Evolutionary conservation across 495 filamentous ascomycete genomes (phyloP).

Genomic region (Filosporella fistucella): DNA sequence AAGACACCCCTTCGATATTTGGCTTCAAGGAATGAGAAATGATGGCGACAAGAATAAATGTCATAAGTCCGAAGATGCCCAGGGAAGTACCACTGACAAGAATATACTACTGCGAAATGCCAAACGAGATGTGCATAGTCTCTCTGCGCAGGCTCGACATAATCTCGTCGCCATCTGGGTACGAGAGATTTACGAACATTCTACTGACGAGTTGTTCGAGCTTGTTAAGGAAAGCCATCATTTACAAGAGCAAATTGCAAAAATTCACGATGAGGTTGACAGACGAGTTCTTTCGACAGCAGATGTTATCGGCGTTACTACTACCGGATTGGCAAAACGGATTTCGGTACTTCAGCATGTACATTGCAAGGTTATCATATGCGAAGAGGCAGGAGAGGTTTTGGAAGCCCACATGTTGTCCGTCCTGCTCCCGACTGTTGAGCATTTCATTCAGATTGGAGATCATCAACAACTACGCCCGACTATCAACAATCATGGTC

Average conservation of each 20-base stretch:
- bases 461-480: constrained; percentile 53
- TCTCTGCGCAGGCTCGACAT: constrained; percentile 4
- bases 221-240: constrained; percentile 19
- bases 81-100: neutral
- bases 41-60: too few relatives aligned
- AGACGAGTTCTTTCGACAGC: constrained; percentile 18
- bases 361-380: constrained; percentile 52
- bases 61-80: neutral
- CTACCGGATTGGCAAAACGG: constrained; percentile 75
- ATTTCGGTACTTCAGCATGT: constrained; percentile 56
- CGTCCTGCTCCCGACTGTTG: constrained; percentile 45
- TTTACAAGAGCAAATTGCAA: constrained; percentile 20
- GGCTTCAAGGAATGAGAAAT: constrained; percentile 3
- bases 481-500: constrained; percentile 27
- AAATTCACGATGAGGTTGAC: constrained; percentile 35
- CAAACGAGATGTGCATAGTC: constrained; percentile 5
- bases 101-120: neutral
- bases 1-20: constrained; percentile 15
- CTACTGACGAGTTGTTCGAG: constrained; percentile 33
- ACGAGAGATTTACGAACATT: constrained; percentile 10
- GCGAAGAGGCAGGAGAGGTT: constrained; percentile 56
- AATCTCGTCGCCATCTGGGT: constrained; percentile 10
- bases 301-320: constrained; percentile 47
- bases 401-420: constrained; percentile 51
- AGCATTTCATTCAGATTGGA: constrained; percentile 52